phyloP scores from a whole-genome alignment of 345 rosid species.

The Brassica rapa region DNA sequence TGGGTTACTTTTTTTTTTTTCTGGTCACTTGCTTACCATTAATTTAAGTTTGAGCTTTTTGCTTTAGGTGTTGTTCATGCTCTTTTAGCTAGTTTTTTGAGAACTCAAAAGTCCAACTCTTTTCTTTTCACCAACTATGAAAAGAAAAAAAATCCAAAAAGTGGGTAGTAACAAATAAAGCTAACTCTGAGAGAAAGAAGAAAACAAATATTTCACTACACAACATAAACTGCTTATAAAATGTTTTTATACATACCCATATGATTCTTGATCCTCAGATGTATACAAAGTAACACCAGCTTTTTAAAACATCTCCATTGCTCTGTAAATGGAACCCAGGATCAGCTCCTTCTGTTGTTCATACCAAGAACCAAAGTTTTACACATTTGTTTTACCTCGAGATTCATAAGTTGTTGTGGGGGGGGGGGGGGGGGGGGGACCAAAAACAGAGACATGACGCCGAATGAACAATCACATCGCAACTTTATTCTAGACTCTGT shows the following conservation, averaged over 20 bases:
- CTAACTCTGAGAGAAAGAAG: background rate
- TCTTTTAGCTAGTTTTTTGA: slow-evolving; percentile 10
- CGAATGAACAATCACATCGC: slow-evolving; percentile 11
- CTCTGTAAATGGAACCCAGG: slow-evolving; percentile 7
- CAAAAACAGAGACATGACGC: slow-evolving; percentile 10
- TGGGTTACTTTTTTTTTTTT: background rate
- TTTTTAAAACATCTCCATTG: background rate
- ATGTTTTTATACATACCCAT: background rate
- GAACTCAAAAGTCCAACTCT: slow-evolving; percentile 15
- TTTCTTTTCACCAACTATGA: background rate
- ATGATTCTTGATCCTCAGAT: slow-evolving; percentile 13
- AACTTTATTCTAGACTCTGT: slow-evolving; percentile 14
- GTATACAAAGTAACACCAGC: slow-evolving; percentile 1
- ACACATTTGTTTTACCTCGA: background rate
- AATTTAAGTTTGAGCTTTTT: slow-evolving; percentile 11
- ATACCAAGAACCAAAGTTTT: background rate
- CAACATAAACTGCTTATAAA: background rate
- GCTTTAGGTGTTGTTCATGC: background rate
- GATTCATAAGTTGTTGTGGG: slow-evolving; percentile 15
- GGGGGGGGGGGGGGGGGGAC: background rate
- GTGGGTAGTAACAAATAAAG: slow-evolving; percentile 9
- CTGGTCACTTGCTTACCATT: background rate
- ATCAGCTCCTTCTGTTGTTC: background rate
- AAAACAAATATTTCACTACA: background rate
- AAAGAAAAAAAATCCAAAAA: background rate